Conservation (phyloP, 2,329 filamentous ascomycete species). For the Trichoderma polysporum region DNA sequence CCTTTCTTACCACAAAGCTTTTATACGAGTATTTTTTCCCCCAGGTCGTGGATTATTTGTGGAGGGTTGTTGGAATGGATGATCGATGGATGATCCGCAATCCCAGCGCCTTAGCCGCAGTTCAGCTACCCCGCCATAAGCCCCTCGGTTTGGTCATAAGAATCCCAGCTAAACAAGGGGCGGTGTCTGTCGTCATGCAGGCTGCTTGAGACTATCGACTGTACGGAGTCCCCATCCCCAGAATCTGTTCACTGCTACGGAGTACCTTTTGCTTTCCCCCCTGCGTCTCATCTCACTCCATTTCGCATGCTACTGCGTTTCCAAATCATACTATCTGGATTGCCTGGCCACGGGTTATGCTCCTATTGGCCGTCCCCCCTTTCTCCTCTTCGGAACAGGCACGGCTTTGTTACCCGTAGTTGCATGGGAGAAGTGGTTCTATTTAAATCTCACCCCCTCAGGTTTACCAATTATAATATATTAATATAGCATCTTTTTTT, state of each 20-base stretch:
- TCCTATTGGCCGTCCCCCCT: not conserved
- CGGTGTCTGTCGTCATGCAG: not conserved
- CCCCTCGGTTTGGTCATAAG: not conserved
- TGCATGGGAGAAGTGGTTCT: not conserved
- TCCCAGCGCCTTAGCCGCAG: not conserved
- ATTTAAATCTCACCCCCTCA: not conserved
- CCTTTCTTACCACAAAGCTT: not conserved
- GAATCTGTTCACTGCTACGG: not conserved
- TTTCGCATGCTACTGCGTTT: not conserved
- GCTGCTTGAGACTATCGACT: not conserved
- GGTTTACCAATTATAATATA: not conserved
- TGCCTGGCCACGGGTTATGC: not conserved
- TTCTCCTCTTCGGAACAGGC: not conserved
- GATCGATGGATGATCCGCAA: not conserved
- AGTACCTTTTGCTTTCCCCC: not conserved
- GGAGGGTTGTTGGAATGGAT: not conserved
- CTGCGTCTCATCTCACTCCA: constrained; percentile 1
- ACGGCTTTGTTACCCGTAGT: not conserved
- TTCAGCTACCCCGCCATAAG: constrained; percentile 13
- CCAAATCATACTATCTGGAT: not conserved
- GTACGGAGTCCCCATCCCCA: not conserved
- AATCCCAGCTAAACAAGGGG: not conserved
- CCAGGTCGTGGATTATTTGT: no score
- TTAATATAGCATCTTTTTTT: not conserved
- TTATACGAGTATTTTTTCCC: no score